Conservation (phyloP, 495 filamentous ascomycete species). For the Xylaria nigripes region DNA sequence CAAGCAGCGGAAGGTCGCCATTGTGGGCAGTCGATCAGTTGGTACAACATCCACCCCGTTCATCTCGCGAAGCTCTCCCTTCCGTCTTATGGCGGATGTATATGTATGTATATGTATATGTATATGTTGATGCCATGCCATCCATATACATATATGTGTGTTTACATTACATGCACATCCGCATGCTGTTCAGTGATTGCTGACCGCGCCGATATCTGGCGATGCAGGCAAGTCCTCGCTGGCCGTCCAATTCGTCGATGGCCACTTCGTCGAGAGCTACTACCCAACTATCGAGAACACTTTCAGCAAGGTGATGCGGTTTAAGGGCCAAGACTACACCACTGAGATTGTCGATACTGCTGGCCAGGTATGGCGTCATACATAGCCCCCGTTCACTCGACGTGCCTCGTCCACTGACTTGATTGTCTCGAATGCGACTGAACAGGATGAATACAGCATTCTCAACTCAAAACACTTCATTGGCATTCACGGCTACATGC, state of each 20-base stretch:
- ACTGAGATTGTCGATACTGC: constrained; percentile 99
- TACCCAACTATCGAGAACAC: constrained; percentile 99
- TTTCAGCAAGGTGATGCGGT: constrained; percentile 88
- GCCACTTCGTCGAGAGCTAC: constrained; percentile 97
- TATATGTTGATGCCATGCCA: no score
- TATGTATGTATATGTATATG: not conserved
- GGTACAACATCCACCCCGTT: constrained; percentile 55
- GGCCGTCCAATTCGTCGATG: constrained; percentile 94
- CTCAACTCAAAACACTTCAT: constrained; percentile 98
- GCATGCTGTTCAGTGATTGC: not conserved
- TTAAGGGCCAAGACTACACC: constrained; percentile 85
- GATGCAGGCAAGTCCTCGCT: constrained; percentile 87
- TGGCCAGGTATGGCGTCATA: constrained; percentile 63
- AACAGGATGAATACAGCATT: constrained; percentile 94
- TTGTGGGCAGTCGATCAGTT: constrained; percentile 95
- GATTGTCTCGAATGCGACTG: not conserved
- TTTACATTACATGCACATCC: not conserved
- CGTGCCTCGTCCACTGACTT: not conserved
- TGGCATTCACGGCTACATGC: constrained; percentile 97
- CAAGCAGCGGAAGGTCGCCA: constrained; percentile 96
- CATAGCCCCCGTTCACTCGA: no score
- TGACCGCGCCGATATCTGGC: not conserved
- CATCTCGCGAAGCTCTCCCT: not conserved
- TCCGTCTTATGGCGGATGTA: not conserved
- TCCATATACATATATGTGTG: no score